These are phyloP conservation scores for Caulochytrium protostelioides DNA, from an alignment of 371 early-diverging fungal genomes.

Conservation along the genomic window DNA sequence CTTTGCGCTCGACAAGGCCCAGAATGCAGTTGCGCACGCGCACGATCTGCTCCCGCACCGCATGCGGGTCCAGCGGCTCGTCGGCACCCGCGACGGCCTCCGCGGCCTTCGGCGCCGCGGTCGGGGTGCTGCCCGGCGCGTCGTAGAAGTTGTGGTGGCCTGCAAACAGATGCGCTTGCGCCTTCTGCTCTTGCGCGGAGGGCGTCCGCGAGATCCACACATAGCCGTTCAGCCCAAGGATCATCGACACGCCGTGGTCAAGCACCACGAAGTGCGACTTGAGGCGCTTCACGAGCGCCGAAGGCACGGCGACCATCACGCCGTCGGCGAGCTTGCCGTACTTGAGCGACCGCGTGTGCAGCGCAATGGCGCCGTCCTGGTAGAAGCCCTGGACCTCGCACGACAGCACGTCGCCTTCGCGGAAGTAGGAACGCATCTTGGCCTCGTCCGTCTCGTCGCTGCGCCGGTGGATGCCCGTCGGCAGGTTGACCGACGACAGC, in stretches of 20 bases:
- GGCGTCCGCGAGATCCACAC: constrained; percentile 71
- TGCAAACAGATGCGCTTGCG: too few relatives aligned
- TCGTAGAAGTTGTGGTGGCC: too few relatives aligned
- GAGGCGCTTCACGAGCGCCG: constrained; percentile 65
- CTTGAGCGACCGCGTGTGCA: constrained; percentile 90
- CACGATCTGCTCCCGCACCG: constrained; percentile 52
- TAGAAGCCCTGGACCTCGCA: constrained; percentile 91
- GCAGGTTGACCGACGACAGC: constrained; percentile 85
- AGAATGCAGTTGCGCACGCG: constrained; percentile 64
- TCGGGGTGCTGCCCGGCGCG: too few relatives aligned
- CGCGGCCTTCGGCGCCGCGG: neutral
- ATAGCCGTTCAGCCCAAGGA: constrained; percentile 91
- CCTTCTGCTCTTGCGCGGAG: constrained; percentile 62
- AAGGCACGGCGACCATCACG: constrained; percentile 58
- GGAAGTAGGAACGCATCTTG: constrained; percentile 89
- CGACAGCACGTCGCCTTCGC: constrained; percentile 74
- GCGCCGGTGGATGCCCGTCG: constrained; percentile 91
- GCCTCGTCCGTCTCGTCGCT: constrained; percentile 96
- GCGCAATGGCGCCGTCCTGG: constrained; percentile 62
- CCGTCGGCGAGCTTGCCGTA: constrained; percentile 94
- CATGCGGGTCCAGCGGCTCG: neutral
- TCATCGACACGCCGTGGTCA: constrained; percentile 69
- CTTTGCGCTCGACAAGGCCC: constrained; percentile 47
- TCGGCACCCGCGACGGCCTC: neutral
- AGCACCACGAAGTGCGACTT: constrained; percentile 77